A percentile compares a stretch with the other conserved stretches of the same genome.
Conservation (phyloP, 2,329 filamentous ascomycete species). For the Pestalotiopsis sp. region DNA sequence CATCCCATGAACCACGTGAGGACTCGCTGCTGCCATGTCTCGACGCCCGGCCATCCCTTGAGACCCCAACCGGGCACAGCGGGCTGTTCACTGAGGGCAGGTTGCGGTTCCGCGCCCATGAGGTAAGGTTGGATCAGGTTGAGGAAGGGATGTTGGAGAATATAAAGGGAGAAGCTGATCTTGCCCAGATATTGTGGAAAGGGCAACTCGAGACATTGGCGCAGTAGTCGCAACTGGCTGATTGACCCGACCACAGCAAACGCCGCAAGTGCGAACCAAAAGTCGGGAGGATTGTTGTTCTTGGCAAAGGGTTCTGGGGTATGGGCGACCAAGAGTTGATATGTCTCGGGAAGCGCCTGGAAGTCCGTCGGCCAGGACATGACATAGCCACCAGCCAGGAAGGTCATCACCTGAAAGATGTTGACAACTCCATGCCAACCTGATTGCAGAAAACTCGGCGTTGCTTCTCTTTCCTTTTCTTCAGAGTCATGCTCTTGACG, state of each 20-base stretch:
- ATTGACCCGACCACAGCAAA: slow-evolving; percentile 38
- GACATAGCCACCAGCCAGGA: background rate
- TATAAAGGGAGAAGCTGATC: slow-evolving; percentile 57
- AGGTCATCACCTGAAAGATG: slow-evolving; percentile 18
- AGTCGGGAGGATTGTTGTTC: slow-evolving; percentile 33
- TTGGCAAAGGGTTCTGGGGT: slow-evolving; percentile 35
- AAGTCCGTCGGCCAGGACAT: slow-evolving; percentile 4
- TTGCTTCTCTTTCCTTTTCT: slow-evolving; percentile 20
- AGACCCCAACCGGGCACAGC: slow-evolving; percentile 18
- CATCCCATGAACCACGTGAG: background rate
- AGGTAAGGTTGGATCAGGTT: background rate
- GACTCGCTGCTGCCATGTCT: background rate
- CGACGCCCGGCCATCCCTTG: background rate
- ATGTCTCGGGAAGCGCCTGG: background rate
- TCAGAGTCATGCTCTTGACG: slow-evolving; percentile 44
- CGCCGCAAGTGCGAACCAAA: slow-evolving; percentile 38
- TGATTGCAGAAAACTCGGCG: background rate
- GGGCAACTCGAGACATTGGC: slow-evolving; percentile 43
- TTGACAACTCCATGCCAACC: slow-evolving; percentile 6
- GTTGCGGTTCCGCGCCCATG: background rate
- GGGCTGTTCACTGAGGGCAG: background rate
- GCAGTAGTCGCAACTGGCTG: slow-evolving; percentile 35
- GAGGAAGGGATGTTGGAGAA: slow-evolving; percentile 48
- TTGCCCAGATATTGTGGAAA: slow-evolving; percentile 56
- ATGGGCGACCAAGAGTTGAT: slow-evolving; percentile 27